Evolutionary conservation across 2,329 filamentous ascomycete genomes (phyloP), one percentile per base, ranked within the genome.

Genomic region (Clonostachys solani): DNA sequence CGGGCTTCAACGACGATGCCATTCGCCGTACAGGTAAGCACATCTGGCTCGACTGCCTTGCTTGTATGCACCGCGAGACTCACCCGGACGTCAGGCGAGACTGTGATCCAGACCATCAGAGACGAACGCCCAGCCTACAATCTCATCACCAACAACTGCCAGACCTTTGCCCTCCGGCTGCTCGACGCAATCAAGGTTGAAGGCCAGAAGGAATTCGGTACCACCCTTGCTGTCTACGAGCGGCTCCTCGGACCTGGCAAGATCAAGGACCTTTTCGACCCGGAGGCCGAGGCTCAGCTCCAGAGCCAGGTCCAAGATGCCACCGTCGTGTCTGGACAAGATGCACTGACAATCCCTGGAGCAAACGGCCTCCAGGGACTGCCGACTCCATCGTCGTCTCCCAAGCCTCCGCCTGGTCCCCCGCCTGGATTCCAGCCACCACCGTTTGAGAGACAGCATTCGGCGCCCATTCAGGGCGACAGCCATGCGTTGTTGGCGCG

Each of bases 71-170:
- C 7, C 7, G 41, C 29, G 36, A 29, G 9, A 34, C 19, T 45
- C n/a, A 38, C 10, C n/a, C 49, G 52, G 9, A 51, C 12, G n/a
- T 5, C 8, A 75, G 75, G 71, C 16, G 77, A 81, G 48, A 73
- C 72, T 52, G 72, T 75, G 0, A 81, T 81, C 35, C 67, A 73
- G 17, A 68, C 69, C 15, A 80, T 81, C 56, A 63, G 77, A 7
- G 59, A 68, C 34, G 69, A 64, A 44, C 67, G 70, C 10, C 69
- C 77, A 0, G 73, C 64, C 1, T 82, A 82, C 60, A 80, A 81
- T 46, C 67, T 82, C 47, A 80, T 82, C 56, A 75, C 67, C 51
- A 82, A 82, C 58, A 82, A 82, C 60, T 82, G 78, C 57, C 78
- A 82, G 53, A 81, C 75, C 16, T 81, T 76, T 49, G 78, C 75